Evolutionary conservation across 2,329 filamentous ascomycete genomes (phyloP).

Genomic region (Pseudogymnoascus sp.): DNA sequence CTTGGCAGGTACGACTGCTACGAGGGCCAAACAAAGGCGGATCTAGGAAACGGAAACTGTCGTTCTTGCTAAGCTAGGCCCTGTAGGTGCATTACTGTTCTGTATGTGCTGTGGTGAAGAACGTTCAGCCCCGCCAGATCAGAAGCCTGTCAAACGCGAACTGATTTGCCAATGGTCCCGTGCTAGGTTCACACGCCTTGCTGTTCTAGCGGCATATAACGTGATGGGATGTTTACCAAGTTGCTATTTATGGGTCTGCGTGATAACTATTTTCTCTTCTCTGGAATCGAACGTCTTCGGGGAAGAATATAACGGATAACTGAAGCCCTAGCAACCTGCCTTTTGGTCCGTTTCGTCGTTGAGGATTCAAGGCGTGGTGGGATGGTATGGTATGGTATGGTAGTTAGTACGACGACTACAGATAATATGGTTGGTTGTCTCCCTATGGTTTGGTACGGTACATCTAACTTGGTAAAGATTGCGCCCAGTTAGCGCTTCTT

Average conservation of each 20-base stretch:
- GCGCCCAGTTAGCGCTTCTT: background rate
- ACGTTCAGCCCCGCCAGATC: background rate
- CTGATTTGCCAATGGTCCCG: background rate
- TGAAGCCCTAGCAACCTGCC: background rate
- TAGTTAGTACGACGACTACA: background rate
- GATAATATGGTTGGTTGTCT: background rate
- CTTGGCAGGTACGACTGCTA: background rate
- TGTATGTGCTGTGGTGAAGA: background rate
- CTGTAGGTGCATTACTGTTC: background rate
- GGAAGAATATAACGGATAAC: background rate
- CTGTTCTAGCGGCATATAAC: conserved; percentile 1
- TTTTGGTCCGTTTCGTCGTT: background rate
- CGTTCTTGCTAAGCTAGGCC: background rate
- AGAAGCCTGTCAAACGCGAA: background rate
- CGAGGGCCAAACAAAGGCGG: background rate
- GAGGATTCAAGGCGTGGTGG: background rate
- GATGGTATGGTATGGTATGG: background rate
- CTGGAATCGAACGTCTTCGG: background rate
- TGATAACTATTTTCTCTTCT: background rate
- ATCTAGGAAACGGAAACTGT: background rate
- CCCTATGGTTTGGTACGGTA: background rate
- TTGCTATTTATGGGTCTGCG: background rate
- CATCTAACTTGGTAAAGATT: background rate
- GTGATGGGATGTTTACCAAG: background rate
- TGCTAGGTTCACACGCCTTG: background rate